Percentiles rank a stretch among this genome's conserved stretches.
These are phyloP conservation scores for Rubus parviflorus DNA, from an alignment of 306 rosid species.

Conservation along the genomic window DNA sequence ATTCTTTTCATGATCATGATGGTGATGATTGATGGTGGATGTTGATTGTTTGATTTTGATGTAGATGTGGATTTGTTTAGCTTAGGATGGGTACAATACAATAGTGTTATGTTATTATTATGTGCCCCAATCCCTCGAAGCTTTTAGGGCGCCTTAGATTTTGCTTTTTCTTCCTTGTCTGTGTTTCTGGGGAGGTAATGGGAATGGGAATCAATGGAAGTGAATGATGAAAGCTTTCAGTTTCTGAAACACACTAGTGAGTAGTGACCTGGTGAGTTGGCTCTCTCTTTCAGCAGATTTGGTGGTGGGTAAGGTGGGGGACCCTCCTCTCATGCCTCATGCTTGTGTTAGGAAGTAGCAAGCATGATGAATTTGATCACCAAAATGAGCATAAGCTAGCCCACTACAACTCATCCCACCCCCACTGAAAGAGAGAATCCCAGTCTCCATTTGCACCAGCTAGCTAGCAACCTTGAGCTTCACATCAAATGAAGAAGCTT, in stretches of 20 bases:
- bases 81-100: neutral
- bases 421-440: neutral
- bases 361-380: slow-evolving; percentile 14
- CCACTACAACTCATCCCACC: neutral
- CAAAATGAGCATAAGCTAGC: neutral
- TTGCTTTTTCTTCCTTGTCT: neutral
- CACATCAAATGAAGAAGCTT: neutral
- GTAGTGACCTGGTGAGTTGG: slow-evolving; percentile 17
- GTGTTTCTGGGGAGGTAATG: slow-evolving; percentile 13
- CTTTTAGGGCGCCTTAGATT: slow-evolving; percentile 14
- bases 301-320: slow-evolving; percentile 18
- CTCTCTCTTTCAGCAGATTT: slow-evolving; percentile 35
- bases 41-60: slow-evolving; percentile 1
- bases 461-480: slow-evolving; percentile 23
- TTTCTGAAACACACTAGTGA: slow-evolving; percentile 14
- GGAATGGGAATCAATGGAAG: slow-evolving; percentile 28
- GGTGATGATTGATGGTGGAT: neutral
- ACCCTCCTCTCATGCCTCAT: slow-evolving; percentile 23
- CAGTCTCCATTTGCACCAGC: neutral
- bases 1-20: neutral
- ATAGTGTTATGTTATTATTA: slow-evolving; percentile 1
- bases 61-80: neutral
- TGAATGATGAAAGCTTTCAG: slow-evolving; percentile 24
- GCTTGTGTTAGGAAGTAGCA: slow-evolving; percentile 13
- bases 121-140: neutral